Evolutionary conservation across 2,329 filamentous ascomycete genomes (phyloP).

Genomic region (Verticillium klebahnii): DNA sequence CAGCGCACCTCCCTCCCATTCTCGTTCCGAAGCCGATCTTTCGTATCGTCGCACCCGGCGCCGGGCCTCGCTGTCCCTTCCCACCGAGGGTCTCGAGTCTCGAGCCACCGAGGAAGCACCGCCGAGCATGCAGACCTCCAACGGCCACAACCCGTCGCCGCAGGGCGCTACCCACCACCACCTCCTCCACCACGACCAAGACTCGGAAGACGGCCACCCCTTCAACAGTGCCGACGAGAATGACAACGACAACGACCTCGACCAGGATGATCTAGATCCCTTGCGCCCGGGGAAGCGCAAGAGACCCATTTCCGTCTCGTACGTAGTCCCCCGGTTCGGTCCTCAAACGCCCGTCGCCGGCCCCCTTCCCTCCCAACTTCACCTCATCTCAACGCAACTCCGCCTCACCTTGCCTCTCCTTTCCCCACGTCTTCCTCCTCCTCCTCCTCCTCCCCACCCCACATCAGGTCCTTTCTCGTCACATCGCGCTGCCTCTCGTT

Average conservation of each 20-base stretch:
- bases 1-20: slow-evolving; percentile 13
- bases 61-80: neutral
- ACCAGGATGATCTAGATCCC: slow-evolving; percentile 39
- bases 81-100: neutral
- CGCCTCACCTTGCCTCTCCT: slow-evolving; percentile 4
- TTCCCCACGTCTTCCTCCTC: neutral
- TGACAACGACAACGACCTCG: slow-evolving; percentile 37
- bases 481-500: neutral
- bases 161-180: slow-evolving; percentile 5
- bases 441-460: neutral
- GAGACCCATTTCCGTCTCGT: slow-evolving; percentile 58
- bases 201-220: slow-evolving; percentile 42
- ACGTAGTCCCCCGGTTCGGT: slow-evolving; percentile 20
- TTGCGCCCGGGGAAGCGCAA: slow-evolving; percentile 51
- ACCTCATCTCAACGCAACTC: neutral
- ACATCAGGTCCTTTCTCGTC: slow-evolving; percentile 1
- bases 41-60: neutral
- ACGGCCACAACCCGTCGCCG: slow-evolving; percentile 12
- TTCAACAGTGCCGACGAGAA: slow-evolving; percentile 38
- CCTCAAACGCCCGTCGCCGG: neutral
- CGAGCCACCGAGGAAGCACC: slow-evolving; percentile 3
- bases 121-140: slow-evolving; percentile 11
- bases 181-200: slow-evolving; percentile 23
- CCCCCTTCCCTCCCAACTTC: neutral
- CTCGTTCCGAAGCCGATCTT: neutral